Base-by-base conservation (phyloP, 352 stramenopile genomes). In the Pythium pyrilobum region DNA sequence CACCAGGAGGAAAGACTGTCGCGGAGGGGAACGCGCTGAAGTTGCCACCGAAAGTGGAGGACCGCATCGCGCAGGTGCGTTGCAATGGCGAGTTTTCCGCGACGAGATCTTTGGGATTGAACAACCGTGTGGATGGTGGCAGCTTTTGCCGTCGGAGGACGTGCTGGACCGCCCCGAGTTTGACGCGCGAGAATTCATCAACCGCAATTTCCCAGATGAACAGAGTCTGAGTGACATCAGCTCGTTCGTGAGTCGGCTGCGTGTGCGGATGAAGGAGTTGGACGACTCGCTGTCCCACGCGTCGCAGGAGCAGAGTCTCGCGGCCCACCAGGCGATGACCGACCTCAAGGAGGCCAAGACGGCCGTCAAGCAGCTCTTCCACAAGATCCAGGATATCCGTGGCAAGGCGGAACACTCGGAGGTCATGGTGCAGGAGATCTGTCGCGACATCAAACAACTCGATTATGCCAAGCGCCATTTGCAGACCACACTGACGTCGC, bases 391-490 rank as follows among this genome's bases (percentile, higher is more conserved):
- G 32, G 81, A 96, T 33, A 98, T 99, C 33, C 87, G 90, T 64
- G 64, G 69, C 24, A 98, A 98, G 69, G 96, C 96, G 10, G 83
- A 96, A 52, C 90, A 98, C 65, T 97, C 81, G 24, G 96, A 99
- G 67, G 66, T 90, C 37, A 98, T 98, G 74, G 97, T 99, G 10
- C 75, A 98, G 50, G 95, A 99, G 71, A 99, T 99, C 45, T 99
- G 96, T 47, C 78, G 89, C 23, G 97, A 99, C 70, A 99, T 99
- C 69, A 99, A 98, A 71, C 89, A 97, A 52, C 81, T 99, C 10
- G 97, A 99, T 83, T 96, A 95, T 63, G 96, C 96, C 37, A 99
- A 99, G 69, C 84, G 87, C 18, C 95, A 99, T 55, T 77, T 99
- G 51, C 92, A 98, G 69, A 85, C 79, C 16, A 97, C 92, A 12